These are phyloP conservation scores for Microcera coccophila DNA, from an alignment of 2,329 filamentous ascomycete species.

Conservation along the genomic window DNA sequence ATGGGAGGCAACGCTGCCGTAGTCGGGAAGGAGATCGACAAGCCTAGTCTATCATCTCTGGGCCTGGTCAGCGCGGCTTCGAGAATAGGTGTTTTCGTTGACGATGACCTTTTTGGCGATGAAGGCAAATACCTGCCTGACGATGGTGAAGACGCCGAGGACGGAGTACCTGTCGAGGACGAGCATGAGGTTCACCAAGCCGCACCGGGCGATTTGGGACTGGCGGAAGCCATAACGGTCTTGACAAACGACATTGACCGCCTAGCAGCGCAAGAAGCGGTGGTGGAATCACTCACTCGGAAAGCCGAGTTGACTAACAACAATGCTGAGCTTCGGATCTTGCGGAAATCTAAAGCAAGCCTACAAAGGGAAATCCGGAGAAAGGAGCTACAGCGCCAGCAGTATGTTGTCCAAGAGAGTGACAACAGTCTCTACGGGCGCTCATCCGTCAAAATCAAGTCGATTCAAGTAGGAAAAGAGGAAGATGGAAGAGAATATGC, in stretches of 20 bases:
- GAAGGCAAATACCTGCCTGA: slow-evolving; percentile 82
- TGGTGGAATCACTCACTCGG: slow-evolving; percentile 84
- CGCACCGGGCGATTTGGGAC: slow-evolving; percentile 85
- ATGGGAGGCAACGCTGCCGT: slow-evolving; percentile 30
- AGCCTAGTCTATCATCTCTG: slow-evolving; percentile 84
- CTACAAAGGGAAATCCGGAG: slow-evolving; percentile 86
- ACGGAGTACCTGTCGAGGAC: slow-evolving; percentile 52
- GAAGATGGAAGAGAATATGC: slow-evolving; percentile 92
- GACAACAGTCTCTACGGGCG: slow-evolving; percentile 95
- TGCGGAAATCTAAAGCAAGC: slow-evolving; percentile 91
- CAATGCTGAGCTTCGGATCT: slow-evolving; percentile 82
- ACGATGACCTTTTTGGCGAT: slow-evolving; percentile 89
- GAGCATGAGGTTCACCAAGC: slow-evolving; percentile 89
- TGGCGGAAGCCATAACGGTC: slow-evolving; percentile 86
- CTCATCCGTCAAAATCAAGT: slow-evolving; percentile 84
- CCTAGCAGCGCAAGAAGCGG: slow-evolving; percentile 78
- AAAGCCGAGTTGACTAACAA: slow-evolving; percentile 98
- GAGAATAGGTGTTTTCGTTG: slow-evolving; percentile 85
- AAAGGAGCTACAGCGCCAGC: slow-evolving; percentile 92
- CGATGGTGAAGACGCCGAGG: slow-evolving; percentile 70
- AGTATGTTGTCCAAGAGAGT: slow-evolving; percentile 95
- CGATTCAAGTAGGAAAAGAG: slow-evolving; percentile 86
- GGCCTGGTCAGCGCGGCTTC: slow-evolving; percentile 85
- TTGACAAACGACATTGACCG: slow-evolving; percentile 91
- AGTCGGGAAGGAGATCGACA: slow-evolving; percentile 51